Percentiles rank a stretch among this genome's conserved stretches.
Conservation (phyloP, 106 monocot species). For the Allium sativum region DNA sequence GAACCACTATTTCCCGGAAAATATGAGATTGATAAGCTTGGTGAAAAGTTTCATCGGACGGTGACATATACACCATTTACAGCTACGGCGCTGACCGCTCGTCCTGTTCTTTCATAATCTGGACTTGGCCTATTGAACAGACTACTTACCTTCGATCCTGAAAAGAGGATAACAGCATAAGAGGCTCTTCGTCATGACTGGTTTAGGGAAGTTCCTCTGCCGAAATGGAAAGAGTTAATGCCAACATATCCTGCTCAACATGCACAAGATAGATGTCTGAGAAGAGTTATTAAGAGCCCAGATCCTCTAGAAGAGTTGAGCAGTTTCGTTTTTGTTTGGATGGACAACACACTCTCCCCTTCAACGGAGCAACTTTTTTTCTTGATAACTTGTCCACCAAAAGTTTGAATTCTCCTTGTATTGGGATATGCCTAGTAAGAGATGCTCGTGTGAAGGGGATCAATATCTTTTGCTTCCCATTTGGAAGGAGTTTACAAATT, state of each 20-base stretch:
- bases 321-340: slow-evolving; percentile 8
- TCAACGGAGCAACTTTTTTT: slow-evolving; percentile 34
- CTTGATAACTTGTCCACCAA: slow-evolving; percentile 14
- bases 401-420: slow-evolving; percentile 13
- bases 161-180: slow-evolving; percentile 77
- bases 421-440: slow-evolving; percentile 28
- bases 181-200: slow-evolving; percentile 66
- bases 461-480: slow-evolving; percentile 8
- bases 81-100: slow-evolving; percentile 61
- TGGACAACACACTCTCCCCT: slow-evolving; percentile 15
- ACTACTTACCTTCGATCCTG: slow-evolving; percentile 78
- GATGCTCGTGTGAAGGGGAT: slow-evolving; percentile 29
- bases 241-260: slow-evolving; percentile 87
- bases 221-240: slow-evolving; percentile 88
- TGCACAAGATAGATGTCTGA: slow-evolving; percentile 65
- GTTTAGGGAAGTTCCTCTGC: slow-evolving; percentile 82
- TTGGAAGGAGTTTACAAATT: slow-evolving; percentile 2
- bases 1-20: slow-evolving; percentile 77
- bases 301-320: slow-evolving; percentile 61
- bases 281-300: slow-evolving; percentile 75
- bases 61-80: slow-evolving; percentile 23
- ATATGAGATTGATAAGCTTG: slow-evolving; percentile 64
- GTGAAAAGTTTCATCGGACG: slow-evolving; percentile 28
- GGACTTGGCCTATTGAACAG: slow-evolving; percentile 79
- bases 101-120: slow-evolving; percentile 63